phyloP scores from a whole-genome alignment of 805 yeast genomes.

The Candida tammaniensis region DNA sequence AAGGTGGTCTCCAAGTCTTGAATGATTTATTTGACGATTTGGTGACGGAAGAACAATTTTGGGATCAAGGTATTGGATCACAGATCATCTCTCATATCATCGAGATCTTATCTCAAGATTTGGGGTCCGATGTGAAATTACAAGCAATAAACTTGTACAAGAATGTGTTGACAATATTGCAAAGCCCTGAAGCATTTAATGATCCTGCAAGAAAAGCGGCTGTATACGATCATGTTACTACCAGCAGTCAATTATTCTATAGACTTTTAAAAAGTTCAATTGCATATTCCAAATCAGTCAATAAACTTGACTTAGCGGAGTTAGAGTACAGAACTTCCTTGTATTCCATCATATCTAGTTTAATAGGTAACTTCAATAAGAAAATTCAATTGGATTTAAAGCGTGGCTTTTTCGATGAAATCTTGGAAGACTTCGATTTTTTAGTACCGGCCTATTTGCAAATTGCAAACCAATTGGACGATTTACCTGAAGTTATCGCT shows the following conservation, averaged over 20 bases:
- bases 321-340: conserved; percentile 19
- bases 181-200: conserved; percentile 46
- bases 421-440: conserved; percentile 23
- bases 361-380: conserved; percentile 28
- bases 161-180: conserved; percentile 51
- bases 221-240: conserved; percentile 26
- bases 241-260: conserved; percentile 17
- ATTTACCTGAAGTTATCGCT: conserved; percentile 3
- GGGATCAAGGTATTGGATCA: conserved; percentile 66
- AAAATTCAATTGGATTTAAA: conserved; percentile 19
- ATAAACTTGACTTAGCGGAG: conserved; percentile 10
- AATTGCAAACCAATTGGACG: conserved; percentile 7
- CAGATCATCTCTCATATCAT: conserved; percentile 52
- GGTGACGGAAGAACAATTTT: conserved; percentile 82
- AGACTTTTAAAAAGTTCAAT: conserved; percentile 17
- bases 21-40: conserved; percentile 83
- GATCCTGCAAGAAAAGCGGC: conserved; percentile 33
- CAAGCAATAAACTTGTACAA: conserved; percentile 52
- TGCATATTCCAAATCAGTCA: background rate
- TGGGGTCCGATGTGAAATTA: conserved; percentile 26
- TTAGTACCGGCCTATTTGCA: conserved; percentile 7
- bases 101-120: conserved; percentile 25
- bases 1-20: conserved; percentile 59
- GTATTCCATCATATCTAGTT: conserved; percentile 22
- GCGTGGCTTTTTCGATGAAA: conserved; percentile 11